Percentiles rank a stretch among this genome's conserved stretches.
Conservation (phyloP, 192 early-diverging fungal genomes). For the Backusella macrospora region DNA sequence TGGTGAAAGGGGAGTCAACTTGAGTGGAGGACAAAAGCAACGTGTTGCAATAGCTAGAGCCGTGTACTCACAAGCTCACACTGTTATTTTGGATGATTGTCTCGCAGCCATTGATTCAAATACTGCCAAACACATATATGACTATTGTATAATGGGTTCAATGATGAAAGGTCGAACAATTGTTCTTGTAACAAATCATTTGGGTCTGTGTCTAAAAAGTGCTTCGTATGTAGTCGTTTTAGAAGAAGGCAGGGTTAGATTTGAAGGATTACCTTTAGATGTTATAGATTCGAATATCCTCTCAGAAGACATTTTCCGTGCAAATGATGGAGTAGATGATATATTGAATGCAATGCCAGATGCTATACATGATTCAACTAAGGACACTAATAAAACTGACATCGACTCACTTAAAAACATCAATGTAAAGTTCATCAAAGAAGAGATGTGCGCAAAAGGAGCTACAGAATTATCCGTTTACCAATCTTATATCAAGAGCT, state of each 20-base stretch:
- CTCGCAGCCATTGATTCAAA: conserved; percentile 87
- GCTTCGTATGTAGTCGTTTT: conserved; percentile 58
- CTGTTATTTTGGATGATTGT: conserved; percentile 83
- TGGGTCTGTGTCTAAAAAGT: conserved; percentile 57
- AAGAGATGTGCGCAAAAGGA: no score
- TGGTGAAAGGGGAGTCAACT: conserved; percentile 85
- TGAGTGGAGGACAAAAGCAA: conserved; percentile 89
- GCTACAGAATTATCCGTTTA: no score
- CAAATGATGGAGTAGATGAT: no score
- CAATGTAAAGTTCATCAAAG: no score
- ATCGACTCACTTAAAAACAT: no score
- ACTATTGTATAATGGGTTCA: conserved; percentile 71
- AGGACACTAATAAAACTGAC: no score
- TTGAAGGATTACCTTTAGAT: conserved; percentile 25
- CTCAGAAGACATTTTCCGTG: no score
- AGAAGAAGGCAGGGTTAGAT: conserved; percentile 43
- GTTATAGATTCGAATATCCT: no score
- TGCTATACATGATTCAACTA: no score
- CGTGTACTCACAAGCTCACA: conserved; percentile 69
- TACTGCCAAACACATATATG: conserved; percentile 78
- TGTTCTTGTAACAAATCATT: conserved; percentile 85
- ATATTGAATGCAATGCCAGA: no score
- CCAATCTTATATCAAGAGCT: no score
- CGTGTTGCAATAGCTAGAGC: conserved; percentile 86
- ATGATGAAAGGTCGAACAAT: conserved; percentile 77